Evolutionary conservation across 2,329 filamentous ascomycete species (phyloP).

Genomic region (Aaosphaeria arxii): DNA sequence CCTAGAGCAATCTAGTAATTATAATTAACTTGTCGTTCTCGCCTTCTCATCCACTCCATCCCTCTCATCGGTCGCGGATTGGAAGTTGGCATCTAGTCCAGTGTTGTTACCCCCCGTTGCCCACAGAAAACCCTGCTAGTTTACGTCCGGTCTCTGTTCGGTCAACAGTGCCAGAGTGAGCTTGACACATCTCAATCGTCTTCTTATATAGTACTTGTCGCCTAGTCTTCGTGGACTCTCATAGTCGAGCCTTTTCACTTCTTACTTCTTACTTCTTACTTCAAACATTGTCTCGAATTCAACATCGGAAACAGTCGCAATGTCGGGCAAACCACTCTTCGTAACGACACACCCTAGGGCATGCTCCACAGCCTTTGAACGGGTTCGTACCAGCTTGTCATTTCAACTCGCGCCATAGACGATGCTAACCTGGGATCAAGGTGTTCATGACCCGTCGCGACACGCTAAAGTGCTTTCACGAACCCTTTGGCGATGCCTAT

Average conservation of each 20-base stretch:
- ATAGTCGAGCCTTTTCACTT: slow-evolving; percentile 17
- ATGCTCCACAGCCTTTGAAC: slow-evolving; percentile 95
- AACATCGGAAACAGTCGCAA: slow-evolving; percentile 28
- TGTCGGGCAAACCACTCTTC: slow-evolving; percentile 82
- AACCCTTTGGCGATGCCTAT: slow-evolving; percentile 95
- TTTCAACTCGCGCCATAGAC: slow-evolving; percentile 1
- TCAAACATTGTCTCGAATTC: slow-evolving; percentile 4
- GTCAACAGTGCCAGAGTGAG: slow-evolving; percentile 14
- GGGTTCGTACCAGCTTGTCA: slow-evolving; percentile 54
- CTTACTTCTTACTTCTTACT: slow-evolving; percentile 2
- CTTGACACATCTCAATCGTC: slow-evolving; percentile 17
- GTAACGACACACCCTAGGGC: slow-evolving; percentile 90
- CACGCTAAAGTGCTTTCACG: slow-evolving; percentile 79
- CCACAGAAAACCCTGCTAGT: background rate
- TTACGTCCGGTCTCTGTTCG: background rate
- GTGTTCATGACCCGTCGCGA: slow-evolving; percentile 95
- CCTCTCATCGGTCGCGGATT: background rate
- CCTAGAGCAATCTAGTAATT: background rate
- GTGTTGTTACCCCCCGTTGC: background rate
- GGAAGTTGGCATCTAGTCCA: background rate
- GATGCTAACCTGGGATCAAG: slow-evolving; percentile 11
- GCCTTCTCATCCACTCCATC: background rate
- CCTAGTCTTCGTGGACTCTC: slow-evolving; percentile 14
- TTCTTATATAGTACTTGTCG: slow-evolving; percentile 2
- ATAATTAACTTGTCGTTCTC: background rate